These are phyloP conservation scores for Pulveroboletus ravenelii DNA, from an alignment of 768 basidiomycete genomes.

Conservation along the genomic window DNA sequence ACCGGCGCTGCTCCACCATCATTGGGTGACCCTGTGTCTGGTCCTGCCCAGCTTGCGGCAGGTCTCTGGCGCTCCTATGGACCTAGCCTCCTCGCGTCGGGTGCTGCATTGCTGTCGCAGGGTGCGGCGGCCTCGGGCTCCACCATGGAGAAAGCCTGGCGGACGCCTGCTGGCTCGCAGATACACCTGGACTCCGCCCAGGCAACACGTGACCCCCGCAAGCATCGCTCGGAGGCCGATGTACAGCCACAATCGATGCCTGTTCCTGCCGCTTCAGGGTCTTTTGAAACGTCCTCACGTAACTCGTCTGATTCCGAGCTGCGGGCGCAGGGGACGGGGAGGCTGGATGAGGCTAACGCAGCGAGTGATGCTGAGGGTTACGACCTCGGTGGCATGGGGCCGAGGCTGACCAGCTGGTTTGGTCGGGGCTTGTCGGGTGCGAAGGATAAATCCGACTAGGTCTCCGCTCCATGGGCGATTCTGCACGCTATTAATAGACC, in stretches of 20 bases:
- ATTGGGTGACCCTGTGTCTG: conserved; percentile 50
- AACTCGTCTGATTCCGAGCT: conserved; percentile 40
- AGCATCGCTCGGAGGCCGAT: conserved; percentile 53
- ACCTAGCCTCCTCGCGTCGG: conserved; percentile 63
- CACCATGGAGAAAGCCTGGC: conserved; percentile 25
- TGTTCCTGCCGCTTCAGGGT: conserved; percentile 28
- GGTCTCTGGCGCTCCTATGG: conserved; percentile 79
- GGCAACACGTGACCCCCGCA: conserved; percentile 43
- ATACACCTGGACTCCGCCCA: conserved; percentile 22
- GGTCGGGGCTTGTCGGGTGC: conserved; percentile 30
- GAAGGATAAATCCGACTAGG: conserved; percentile 22
- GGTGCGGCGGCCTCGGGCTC: conserved; percentile 40
- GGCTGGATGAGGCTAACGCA: conserved; percentile 68
- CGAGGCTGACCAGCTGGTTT: conserved; percentile 32
- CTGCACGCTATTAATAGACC: neutral
- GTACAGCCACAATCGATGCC: conserved; percentile 27
- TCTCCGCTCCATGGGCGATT: neutral
- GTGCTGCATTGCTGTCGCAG: conserved; percentile 57
- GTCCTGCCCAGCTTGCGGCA: conserved; percentile 60
- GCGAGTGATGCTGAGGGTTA: conserved; percentile 68
- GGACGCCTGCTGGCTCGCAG: conserved; percentile 29
- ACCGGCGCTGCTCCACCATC: conserved; percentile 39
- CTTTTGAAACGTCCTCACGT: conserved; percentile 32
- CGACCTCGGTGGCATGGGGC: conserved; percentile 31
- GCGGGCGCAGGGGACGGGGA: conserved; percentile 42